Conservation (phyloP, 1,139 yeast species). For the Magnusiomyces sp. region DNA sequence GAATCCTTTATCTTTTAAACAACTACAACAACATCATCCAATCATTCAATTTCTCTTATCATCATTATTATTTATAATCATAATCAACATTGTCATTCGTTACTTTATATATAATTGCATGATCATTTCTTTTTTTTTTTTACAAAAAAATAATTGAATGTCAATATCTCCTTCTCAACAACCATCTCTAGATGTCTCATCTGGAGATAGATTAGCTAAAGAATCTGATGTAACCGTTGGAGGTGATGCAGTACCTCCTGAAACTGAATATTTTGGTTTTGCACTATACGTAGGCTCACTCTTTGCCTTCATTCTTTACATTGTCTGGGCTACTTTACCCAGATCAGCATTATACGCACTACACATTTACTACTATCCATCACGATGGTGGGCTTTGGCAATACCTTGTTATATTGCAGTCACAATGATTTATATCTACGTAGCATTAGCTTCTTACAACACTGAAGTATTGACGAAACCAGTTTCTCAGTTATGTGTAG, state of each 20-base stretch:
- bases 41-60: no score
- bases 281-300: constrained; percentile 61
- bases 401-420: constrained; percentile 63
- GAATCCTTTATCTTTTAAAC: no score
- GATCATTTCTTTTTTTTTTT: not conserved
- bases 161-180: constrained; percentile 1
- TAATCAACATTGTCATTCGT: no score
- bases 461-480: constrained; percentile 60
- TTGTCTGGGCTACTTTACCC: constrained; percentile 67
- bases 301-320: constrained; percentile 44
- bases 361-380: constrained; percentile 68
- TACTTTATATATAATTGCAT: not conserved
- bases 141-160: not conserved
- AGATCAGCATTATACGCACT: constrained; percentile 41
- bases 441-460: constrained; percentile 63
- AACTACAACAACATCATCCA: no score
- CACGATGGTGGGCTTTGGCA: constrained; percentile 81
- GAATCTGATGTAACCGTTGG: constrained; percentile 73
- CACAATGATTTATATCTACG: constrained; percentile 61
- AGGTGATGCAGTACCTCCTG: constrained; percentile 49
- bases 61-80: no score
- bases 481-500: constrained; percentile 49
- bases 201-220: constrained; percentile 41
- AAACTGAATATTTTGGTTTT: constrained; percentile 76
- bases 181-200: constrained; percentile 3